Percentiles rank a stretch among this genome's conserved stretches.
Evolutionary conservation across 2,329 filamentous ascomycete genomes (phyloP).

Genomic region (Diaporthe amygdali): DNA sequence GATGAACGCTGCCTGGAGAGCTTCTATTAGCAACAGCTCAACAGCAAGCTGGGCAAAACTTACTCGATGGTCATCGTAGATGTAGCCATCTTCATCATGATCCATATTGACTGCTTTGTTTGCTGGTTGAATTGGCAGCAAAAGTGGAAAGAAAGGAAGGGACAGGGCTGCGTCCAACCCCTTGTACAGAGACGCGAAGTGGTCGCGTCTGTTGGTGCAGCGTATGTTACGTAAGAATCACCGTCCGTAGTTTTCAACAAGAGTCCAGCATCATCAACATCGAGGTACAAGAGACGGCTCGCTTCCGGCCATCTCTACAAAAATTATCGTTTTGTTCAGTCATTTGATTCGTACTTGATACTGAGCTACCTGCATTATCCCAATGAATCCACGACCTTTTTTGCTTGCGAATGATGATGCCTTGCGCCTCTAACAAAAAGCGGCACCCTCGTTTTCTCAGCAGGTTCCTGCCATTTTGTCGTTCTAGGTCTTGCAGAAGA

Average conservation of each 20-base stretch:
- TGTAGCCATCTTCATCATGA: conserved; percentile 29
- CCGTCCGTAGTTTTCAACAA: neutral
- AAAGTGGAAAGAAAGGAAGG: neutral
- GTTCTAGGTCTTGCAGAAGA: neutral
- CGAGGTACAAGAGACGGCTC: neutral
- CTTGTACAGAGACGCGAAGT: neutral
- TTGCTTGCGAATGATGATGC: conserved; percentile 5
- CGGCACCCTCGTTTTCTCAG: conserved; percentile 13
- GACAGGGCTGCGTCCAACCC: neutral
- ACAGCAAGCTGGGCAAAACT: neutral
- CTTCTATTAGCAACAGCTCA: neutral
- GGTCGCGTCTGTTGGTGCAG: neutral
- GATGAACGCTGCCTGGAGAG: conserved; percentile 64
- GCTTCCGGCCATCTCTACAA: neutral
- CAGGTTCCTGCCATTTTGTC: neutral
- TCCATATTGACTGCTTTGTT: conserved; percentile 11
- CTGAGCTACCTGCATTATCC: conserved; percentile 24
- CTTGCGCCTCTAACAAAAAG: conserved; percentile 15
- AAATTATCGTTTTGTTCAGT: conserved; percentile 3
- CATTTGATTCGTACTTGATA: conserved; percentile 24
- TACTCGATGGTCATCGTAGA: conserved; percentile 53
- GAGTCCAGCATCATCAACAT: neutral
- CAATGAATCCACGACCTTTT: conserved; percentile 14
- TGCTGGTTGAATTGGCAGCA: neutral
- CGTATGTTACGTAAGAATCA: neutral